Conservation (phyloP, 2,329 filamentous ascomycete species). For the Didymella segeticola region DNA sequence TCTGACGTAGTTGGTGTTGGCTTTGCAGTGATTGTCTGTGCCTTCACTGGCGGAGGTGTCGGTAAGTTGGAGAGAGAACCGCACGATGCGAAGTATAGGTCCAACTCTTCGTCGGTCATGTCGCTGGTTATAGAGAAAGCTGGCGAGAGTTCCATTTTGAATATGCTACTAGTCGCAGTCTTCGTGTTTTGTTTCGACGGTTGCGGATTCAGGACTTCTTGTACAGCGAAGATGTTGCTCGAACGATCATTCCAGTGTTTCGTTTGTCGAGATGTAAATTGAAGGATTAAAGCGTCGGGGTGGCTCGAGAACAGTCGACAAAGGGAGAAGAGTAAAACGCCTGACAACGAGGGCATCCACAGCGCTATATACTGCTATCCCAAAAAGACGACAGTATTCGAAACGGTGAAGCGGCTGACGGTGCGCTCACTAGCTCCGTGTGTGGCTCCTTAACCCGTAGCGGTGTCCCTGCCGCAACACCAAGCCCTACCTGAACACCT, state of each 20-base stretch:
- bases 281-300: constrained; percentile 14
- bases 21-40: constrained; percentile 22
- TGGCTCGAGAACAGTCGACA: constrained; percentile 7
- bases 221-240: constrained; percentile 17
- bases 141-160: constrained; percentile 37
- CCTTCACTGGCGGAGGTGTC: constrained; percentile 48
- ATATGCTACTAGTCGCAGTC: background rate
- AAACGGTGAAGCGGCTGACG: constrained; percentile 39
- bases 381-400: constrained; percentile 24
- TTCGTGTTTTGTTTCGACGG: background rate
- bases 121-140: constrained; percentile 37
- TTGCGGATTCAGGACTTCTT: constrained; percentile 9
- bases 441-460: constrained; percentile 23
- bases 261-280: constrained; percentile 9
- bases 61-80: constrained; percentile 50
- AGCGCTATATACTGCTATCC: constrained; percentile 32
- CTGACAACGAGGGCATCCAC: constrained; percentile 20
- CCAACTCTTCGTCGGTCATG: constrained; percentile 49
- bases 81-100: constrained; percentile 49
- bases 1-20: constrained; percentile 15
- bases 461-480: constrained; percentile 32
- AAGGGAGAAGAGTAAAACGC: constrained; percentile 29
- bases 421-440: constrained; percentile 29
- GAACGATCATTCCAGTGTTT: constrained; percentile 23
- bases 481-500: constrained; percentile 17